These are phyloP conservation scores for Salisapilia sapeloensis DNA, from an alignment of 352 stramenopile genomes.

Conservation along the genomic window DNA sequence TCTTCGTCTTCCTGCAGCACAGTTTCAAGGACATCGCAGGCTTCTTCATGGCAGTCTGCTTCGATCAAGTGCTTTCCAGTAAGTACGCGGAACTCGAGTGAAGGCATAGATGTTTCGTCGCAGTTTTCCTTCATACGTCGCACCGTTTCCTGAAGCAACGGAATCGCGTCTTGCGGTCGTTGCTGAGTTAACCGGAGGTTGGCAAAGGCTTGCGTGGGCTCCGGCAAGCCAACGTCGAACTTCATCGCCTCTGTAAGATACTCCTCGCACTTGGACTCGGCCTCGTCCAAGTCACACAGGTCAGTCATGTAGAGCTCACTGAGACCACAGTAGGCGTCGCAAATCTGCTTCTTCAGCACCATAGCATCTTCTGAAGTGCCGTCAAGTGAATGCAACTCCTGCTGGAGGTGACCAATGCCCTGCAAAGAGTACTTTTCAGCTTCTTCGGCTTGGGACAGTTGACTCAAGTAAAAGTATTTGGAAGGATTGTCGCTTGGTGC, in stretches of 20 bases:
- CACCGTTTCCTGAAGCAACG: constrained; percentile 85
- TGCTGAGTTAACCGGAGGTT: constrained; percentile 90
- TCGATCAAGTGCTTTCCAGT: constrained; percentile 79
- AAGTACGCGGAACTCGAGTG: constrained; percentile 70
- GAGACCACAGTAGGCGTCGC: constrained; percentile 87
- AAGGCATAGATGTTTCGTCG: constrained; percentile 52
- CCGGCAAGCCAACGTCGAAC: constrained; percentile 79
- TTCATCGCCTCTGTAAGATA: constrained; percentile 82
- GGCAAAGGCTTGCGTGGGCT: constrained; percentile 89
- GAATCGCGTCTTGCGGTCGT: constrained; percentile 75
- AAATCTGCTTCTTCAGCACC: constrained; percentile 83
- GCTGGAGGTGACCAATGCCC: constrained; percentile 46
- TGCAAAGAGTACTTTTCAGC: constrained; percentile 47
- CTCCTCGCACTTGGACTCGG: constrained; percentile 85
- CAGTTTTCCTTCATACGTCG: constrained; percentile 70
- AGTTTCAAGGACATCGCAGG: constrained; percentile 63
- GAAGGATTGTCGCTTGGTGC: constrained; percentile 50
- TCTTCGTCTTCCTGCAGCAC: constrained; percentile 84
- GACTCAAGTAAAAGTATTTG: constrained; percentile 78
- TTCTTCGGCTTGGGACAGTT: constrained; percentile 59
- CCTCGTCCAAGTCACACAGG: constrained; percentile 85
- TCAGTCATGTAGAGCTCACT: constrained; percentile 97
- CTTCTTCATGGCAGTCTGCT: constrained; percentile 68
- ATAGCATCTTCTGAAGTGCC: constrained; percentile 24
- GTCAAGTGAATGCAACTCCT: constrained; percentile 25